Evolutionary conservation across 2,329 filamentous ascomycete genomes (phyloP).

Genomic region (Penicillium aurantiogriseum): DNA sequence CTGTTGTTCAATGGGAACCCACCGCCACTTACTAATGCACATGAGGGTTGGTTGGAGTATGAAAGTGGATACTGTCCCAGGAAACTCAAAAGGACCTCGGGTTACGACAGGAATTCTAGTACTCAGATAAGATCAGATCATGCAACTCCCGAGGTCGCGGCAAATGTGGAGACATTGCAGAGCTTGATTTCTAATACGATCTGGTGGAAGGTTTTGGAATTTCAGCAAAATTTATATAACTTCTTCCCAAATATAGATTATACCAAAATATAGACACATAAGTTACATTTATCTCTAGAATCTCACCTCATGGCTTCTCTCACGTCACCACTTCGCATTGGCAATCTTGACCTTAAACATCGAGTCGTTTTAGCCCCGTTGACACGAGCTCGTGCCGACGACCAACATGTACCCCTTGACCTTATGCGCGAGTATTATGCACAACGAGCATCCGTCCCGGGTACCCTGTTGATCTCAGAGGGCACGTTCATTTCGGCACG

Average conservation of each 20-base stretch:
- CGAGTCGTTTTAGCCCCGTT: constrained; percentile 57
- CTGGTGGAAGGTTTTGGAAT: background rate
- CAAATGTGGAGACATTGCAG: background rate
- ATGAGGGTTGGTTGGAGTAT: no score
- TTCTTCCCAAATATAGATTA: background rate
- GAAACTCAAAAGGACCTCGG: background rate
- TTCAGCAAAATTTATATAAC: background rate
- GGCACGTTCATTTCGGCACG: constrained; percentile 52
- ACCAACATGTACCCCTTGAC: constrained; percentile 49
- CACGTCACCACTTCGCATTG: background rate
- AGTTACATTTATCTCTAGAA: background rate
- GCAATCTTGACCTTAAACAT: constrained; percentile 37
- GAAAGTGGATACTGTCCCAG: background rate
- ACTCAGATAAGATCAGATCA: background rate
- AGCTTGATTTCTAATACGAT: background rate
- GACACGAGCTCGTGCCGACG: constrained; percentile 51
- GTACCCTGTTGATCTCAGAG: constrained; percentile 59
- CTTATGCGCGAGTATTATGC: constrained; percentile 51
- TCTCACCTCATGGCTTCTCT: background rate
- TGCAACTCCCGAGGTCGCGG: no score
- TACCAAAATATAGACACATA: background rate
- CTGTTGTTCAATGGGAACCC: no score
- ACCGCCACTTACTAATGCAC: no score
- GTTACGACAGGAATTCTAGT: background rate
- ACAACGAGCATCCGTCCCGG: constrained; percentile 53